Percentiles rank a stretch among this genome's conserved stretches.
Evolutionary conservation across 495 filamentous ascomycete species (phyloP).

Genomic region (Immersiella caudata): DNA sequence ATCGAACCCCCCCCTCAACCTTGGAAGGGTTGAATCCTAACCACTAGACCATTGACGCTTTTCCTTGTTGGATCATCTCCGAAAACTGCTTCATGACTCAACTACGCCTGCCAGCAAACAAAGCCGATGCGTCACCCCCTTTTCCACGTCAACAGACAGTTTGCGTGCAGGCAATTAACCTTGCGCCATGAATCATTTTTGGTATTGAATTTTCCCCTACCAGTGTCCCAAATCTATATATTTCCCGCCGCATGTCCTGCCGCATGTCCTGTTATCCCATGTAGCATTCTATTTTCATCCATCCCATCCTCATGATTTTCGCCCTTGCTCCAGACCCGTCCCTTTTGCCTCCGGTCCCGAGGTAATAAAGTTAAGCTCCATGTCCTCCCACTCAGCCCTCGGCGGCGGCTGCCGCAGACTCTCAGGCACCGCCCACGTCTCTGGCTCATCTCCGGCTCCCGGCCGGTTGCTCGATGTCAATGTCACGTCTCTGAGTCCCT

Average conservation of each 20-base stretch:
- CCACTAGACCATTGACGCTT: conserved; percentile 22
- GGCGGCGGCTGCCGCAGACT: conserved; percentile 2
- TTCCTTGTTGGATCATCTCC: neutral
- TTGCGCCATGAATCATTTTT: no score
- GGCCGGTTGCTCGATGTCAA: neutral
- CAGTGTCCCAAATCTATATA: no score
- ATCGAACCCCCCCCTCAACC: conserved; percentile 23
- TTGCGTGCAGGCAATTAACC: no score
- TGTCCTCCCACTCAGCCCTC: neutral
- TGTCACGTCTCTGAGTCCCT: neutral
- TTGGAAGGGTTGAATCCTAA: conserved; percentile 24
- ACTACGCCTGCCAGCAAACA: neutral
- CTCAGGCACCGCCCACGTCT: neutral
- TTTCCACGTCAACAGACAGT: no score
- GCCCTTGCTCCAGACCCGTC: neutral
- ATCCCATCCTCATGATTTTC: conserved; percentile 1
- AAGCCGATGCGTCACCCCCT: neutral
- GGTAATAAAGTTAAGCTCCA: neutral
- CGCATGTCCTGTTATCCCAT: no score
- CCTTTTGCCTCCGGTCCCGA: neutral
- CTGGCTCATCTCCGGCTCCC: neutral
- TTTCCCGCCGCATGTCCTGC: no score
- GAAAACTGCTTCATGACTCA: neutral
- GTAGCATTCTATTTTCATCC: neutral
- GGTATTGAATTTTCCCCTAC: no score